Evolutionary conservation across 1,284 basidiomycete genomes (phyloP).

Genomic region (Cryptococcus wingfieldii): DNA sequence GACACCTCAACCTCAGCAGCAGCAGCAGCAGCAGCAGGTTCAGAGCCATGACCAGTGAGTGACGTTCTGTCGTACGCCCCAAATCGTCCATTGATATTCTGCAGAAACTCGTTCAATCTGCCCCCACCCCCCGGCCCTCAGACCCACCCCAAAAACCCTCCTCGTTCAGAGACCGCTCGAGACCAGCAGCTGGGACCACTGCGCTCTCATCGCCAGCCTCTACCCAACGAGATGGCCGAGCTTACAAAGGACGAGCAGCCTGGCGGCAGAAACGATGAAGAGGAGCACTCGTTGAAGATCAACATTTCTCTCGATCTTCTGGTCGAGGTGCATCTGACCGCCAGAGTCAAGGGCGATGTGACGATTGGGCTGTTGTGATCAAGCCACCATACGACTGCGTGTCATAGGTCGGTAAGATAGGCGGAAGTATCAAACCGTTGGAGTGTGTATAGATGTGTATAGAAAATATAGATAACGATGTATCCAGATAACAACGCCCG

Average conservation of each 20-base stretch:
- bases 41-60: not conserved
- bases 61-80: not conserved
- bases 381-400: too few relatives aligned
- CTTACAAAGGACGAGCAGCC: not conserved
- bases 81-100: not conserved
- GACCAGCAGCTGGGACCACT: not conserved
- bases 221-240: not conserved
- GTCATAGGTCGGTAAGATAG: too few relatives aligned
- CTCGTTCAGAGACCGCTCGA: not conserved
- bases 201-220: not conserved
- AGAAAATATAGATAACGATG: too few relatives aligned
- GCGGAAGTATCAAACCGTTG: too few relatives aligned
- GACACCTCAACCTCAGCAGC: not conserved
- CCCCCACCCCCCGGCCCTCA: not conserved
- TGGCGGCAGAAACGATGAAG: constrained; percentile 5
- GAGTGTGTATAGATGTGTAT: too few relatives aligned
- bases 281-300: constrained; percentile 13
- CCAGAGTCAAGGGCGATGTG: constrained; percentile 18
- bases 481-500: too few relatives aligned
- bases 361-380: constrained; percentile 16
- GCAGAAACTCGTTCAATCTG: not conserved
- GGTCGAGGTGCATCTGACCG: constrained; percentile 17
- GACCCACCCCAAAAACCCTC: not conserved
- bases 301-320: constrained; percentile 14
- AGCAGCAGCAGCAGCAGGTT: not conserved